Base-by-base conservation (phyloP, 192 early-diverging fungal species). In the Coemansia sp. region DNA sequence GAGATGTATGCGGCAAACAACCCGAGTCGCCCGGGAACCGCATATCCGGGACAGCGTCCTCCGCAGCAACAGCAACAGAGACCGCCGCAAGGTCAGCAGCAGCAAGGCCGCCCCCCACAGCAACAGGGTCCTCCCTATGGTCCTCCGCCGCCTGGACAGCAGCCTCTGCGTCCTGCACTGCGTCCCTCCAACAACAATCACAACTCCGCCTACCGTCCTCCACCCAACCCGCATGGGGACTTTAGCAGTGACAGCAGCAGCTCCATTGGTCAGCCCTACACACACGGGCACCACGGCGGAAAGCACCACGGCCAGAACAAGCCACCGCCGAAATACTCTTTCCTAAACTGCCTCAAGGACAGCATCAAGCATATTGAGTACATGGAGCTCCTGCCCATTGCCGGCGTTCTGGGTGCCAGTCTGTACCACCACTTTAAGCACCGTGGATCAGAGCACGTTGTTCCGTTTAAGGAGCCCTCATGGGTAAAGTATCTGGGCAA, bases 401-500 rank as follows among this genome's bases (percentile, higher is more conserved):
- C 62, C 2, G 57, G 64, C 4, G 42, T 69, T 7, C 24, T 77
- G 6, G 67, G 66, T 15, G 64, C 73, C 38, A 62, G 56, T 41
- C 42, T 62, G 21, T 70, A 64, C 57, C 73, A 77, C 39, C 61
- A 66, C 24, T 51, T 44, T 17, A 66, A 60, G 34, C 43, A 64
- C 57, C 38, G 61, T 7, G 43, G 50, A 10, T 39, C 54, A 7
- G 53, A 62, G 22, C 24, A 63, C 12, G 43, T 50, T 18, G 56
- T 50, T 11, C 61, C 67, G 22, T 66, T 48, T 33, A 51, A 46
- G 61, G 53, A 77, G 49, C 67, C 73, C 13, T 23, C 58, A 22
- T 77, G 73, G 73, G 45, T 70, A 42, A 57, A 57, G 8, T 57
- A 70, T 27, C 45, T 77, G 11, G 53, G 42, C 15, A 67, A 62